phyloP scores from a whole-genome alignment of 1,139 yeast species.

The Scheffersomyces segobiensis region DNA sequence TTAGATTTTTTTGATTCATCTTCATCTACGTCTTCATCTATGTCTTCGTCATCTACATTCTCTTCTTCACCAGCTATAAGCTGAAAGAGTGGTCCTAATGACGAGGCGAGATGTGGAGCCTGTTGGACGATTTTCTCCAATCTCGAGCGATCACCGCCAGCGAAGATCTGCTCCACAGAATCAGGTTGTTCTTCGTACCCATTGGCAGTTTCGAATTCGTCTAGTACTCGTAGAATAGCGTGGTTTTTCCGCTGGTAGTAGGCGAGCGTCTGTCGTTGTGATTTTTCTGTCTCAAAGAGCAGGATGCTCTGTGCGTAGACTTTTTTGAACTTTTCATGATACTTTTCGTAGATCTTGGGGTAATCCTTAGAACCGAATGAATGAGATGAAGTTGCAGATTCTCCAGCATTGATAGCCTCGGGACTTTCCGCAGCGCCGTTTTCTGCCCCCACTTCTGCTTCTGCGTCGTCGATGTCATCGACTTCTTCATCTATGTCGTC shows the following conservation, averaged over 20 bases:
- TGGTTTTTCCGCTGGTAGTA: slow-evolving; percentile 41
- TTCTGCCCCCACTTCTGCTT: not conserved
- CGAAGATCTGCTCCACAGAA: not conserved
- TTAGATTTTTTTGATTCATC: not conserved
- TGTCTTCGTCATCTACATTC: slow-evolving; percentile 1
- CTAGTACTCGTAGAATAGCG: slow-evolving; percentile 34
- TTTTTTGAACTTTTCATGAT: slow-evolving; percentile 26
- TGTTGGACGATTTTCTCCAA: not conserved
- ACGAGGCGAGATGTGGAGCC: slow-evolving; percentile 1
- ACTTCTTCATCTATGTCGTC: not conserved
- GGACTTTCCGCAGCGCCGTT: not conserved
- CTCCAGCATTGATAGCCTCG: not conserved
- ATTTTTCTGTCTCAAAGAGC: slow-evolving; percentile 31
- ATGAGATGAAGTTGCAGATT: not conserved
- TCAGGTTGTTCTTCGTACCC: not conserved
- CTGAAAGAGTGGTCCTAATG: not conserved
- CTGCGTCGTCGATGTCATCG: not conserved
- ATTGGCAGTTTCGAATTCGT: slow-evolving; percentile 16
- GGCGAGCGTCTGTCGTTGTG: slow-evolving; percentile 35
- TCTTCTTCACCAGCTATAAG: slow-evolving; percentile 2
- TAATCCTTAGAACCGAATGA: slow-evolving; percentile 15
- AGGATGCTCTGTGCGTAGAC: slow-evolving; percentile 24
- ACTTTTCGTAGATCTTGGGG: slow-evolving; percentile 25
- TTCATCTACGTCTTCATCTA: slow-evolving; percentile 1
- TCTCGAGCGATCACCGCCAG: slow-evolving; percentile 1